Evolutionary conservation across 208 protist genomes (phyloP), one percentile per base, ranked within the genome.

Genomic region (Leishmania tropica): DNA sequence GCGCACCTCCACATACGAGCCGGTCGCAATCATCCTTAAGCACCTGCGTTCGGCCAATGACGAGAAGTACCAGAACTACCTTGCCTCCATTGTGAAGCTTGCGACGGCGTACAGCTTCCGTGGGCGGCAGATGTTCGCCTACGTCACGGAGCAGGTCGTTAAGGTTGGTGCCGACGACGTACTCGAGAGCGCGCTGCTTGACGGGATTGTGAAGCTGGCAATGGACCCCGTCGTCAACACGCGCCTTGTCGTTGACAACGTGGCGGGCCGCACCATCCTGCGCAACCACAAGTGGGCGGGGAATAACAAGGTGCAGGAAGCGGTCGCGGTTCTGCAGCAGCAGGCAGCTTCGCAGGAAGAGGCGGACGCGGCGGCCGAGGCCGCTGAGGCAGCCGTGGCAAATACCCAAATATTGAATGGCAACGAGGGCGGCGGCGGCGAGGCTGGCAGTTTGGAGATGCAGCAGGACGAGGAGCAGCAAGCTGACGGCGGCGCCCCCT

Each of bases 191-290:
- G 87, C 95, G 37, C 54, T 98, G 74, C 81, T 83, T 3, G 84
- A 92, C 17, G 92, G 84, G 37, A 91, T 97, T 77, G 72, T 92
- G 71, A 85, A 81, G 40, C 77, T 98, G 7, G 83, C 92, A n/a
- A 81, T 85, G 56, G 97, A 99, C 81, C 75, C 67, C 1, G 96
- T 99, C 8, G 92, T 94, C 64, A 99, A 99, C 84, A 95, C 98
- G 37, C 89, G 97, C 35, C 85, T 98, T 28, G 92, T 94, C 28
- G 85, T 97, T 0, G 85, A 91, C 19, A 80, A 85, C 28, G 88
- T 97, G 40, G 76, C 97, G 58, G 76, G 73, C 7, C 82, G 89
- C 40, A 95, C 87, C 10, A 89, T 96, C 70, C 60, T 92, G 72
- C 53, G 80, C 53, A 85, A 84, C 42, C 68, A 85, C 13, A 81